Conservation (phyloP, 345 rosid species). For the Heritiera littoralis region DNA sequence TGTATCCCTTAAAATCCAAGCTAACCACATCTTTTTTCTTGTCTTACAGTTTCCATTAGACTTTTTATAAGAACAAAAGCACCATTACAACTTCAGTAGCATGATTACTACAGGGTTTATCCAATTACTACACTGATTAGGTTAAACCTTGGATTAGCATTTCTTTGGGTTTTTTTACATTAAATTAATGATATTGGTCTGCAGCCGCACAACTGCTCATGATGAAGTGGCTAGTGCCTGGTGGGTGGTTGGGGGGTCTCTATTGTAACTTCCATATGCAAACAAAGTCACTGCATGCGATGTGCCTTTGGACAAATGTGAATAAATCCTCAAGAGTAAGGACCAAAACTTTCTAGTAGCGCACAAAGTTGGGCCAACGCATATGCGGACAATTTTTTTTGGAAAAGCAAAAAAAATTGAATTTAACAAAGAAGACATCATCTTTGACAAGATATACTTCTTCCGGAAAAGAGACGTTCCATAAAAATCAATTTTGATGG, state of each 20-base stretch:
- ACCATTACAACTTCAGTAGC: neutral
- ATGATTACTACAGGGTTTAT: neutral
- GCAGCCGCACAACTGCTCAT: conserved; percentile 1
- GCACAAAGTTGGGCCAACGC: neutral
- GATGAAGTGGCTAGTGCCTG: neutral
- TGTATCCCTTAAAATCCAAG: conserved; percentile 48
- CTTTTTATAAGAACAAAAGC: neutral
- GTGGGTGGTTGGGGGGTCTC: conserved; percentile 21
- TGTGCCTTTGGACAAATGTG: neutral
- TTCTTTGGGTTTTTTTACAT: neutral
- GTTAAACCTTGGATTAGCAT: neutral
- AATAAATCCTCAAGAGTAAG: neutral
- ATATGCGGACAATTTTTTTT: neutral
- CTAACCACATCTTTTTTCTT: conserved; percentile 23
- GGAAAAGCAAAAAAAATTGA: neutral
- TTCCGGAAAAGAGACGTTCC: neutral
- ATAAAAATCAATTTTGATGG: neutral
- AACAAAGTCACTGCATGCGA: conserved; percentile 10
- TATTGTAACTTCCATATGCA: neutral
- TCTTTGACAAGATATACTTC: neutral
- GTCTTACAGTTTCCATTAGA: neutral
- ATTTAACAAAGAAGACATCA: conserved; percentile 6
- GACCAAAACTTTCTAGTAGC: neutral
- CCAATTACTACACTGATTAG: neutral
- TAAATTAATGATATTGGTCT: neutral